phyloP scores from a whole-genome alignment of 306 rosid genomes.

The Alnus rubra region DNA sequence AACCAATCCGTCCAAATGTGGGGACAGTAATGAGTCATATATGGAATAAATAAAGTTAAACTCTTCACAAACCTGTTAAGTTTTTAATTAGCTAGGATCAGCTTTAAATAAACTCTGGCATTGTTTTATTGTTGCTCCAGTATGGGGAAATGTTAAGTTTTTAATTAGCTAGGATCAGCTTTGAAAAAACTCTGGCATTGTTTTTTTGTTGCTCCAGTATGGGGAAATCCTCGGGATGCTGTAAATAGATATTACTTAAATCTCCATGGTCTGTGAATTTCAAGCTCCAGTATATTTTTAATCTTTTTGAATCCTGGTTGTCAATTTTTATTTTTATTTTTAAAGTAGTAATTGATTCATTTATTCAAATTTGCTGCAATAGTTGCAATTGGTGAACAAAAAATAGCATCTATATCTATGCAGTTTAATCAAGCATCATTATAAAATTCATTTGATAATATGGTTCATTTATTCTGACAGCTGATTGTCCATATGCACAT shows the following conservation, averaged over 20 bases:
- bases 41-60: not conserved
- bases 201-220: not conserved
- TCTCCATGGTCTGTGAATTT: not conserved
- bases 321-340: not conserved
- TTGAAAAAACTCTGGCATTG: no score
- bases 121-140: not conserved
- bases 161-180: not conserved
- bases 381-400: not conserved
- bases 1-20: not conserved
- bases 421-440: not conserved
- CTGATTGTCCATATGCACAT: constrained; percentile 1
- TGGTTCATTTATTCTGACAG: not conserved
- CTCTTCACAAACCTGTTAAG: no score
- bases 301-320: not conserved
- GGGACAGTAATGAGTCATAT: not conserved
- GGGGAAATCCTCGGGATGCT: constrained; percentile 5
- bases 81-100: not conserved
- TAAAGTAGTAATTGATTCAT: not conserved
- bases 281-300: not conserved
- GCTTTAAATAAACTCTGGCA: not conserved
- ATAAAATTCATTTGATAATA: not conserved
- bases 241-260: constrained; percentile 6
- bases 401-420: not conserved
- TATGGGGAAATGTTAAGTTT: not conserved
- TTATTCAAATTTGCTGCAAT: not conserved